Conservation (phyloP, 1,284 basidiomycete genomes). For the Singerocomus rubriflavus region DNA sequence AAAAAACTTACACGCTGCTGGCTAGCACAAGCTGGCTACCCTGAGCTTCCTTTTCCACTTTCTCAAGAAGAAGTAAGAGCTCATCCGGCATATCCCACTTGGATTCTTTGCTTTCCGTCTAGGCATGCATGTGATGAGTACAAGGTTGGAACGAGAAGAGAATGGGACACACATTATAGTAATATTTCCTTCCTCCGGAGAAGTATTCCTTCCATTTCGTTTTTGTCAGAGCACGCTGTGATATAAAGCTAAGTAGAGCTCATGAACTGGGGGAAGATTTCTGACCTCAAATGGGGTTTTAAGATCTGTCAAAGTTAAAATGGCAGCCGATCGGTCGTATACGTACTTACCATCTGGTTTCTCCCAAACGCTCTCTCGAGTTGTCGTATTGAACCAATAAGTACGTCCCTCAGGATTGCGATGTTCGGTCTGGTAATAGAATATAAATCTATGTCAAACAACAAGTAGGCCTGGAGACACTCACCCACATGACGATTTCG, state of each 20-base stretch:
- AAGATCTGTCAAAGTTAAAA: constrained; percentile 46
- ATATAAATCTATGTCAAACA: constrained; percentile 4
- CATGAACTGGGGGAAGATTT: background rate
- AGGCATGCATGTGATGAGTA: background rate
- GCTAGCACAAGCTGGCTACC: constrained; percentile 34
- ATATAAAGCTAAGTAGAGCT: constrained; percentile 14
- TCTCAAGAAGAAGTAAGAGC: constrained; percentile 74
- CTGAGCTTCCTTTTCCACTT: constrained; percentile 73
- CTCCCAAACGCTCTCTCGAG: constrained; percentile 82
- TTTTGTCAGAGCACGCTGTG: constrained; percentile 78
- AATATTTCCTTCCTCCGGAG: constrained; percentile 87
- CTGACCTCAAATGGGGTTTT: constrained; percentile 85
- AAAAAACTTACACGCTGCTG: constrained; percentile 28
- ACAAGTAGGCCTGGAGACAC: constrained; percentile 10
- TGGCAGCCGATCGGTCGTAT: background rate
- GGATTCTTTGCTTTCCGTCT: constrained; percentile 84
- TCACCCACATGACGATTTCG: constrained; percentile 29
- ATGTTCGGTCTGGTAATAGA: constrained; percentile 60
- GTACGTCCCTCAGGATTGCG: constrained; percentile 81
- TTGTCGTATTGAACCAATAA: constrained; percentile 82
- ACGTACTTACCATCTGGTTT: constrained; percentile 70
- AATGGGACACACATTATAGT: constrained; percentile 70
- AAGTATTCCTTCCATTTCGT: constrained; percentile 94
- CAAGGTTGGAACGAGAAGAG: background rate
- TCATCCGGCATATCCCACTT: constrained; percentile 97